These are phyloP conservation scores for Termitomyces sp. DNA, from an alignment of 768 basidiomycete genomes.

Conservation along the genomic window DNA sequence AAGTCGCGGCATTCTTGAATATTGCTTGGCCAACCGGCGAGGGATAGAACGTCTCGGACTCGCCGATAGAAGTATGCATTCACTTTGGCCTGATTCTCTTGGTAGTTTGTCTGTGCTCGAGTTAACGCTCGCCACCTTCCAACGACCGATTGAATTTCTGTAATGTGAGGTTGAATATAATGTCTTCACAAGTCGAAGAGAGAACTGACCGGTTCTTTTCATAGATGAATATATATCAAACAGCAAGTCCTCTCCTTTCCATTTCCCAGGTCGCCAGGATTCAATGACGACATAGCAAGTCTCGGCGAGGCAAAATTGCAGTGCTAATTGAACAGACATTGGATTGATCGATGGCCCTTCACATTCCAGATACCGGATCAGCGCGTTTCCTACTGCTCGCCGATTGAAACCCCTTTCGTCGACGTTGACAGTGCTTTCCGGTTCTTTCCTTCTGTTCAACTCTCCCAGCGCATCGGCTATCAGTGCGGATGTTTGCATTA, in stretches of 20 bases:
- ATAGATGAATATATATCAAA: conserved; percentile 10
- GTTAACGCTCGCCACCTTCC: conserved; percentile 12
- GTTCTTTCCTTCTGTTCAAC: background rate
- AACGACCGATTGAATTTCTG: conserved; percentile 11
- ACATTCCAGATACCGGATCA: conserved; percentile 3
- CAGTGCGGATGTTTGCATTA: conserved; percentile 15
- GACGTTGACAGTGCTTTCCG: background rate
- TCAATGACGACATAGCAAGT: conserved; percentile 7
- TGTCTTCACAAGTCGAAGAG: background rate
- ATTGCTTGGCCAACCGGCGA: conserved; percentile 13
- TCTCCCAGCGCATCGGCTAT: conserved; percentile 13
- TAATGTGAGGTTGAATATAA: background rate
- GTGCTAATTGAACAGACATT: conserved; percentile 13
- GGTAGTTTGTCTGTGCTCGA: conserved; percentile 9
- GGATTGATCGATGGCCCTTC: conserved; percentile 8
- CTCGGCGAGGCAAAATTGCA: conserved; percentile 10
- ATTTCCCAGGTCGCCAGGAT: conserved; percentile 10
- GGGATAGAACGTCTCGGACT: conserved; percentile 5
- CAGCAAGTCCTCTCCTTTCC: conserved; percentile 7
- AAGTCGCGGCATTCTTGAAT: background rate
- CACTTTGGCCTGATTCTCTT: conserved; percentile 2
- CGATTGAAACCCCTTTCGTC: conserved; percentile 3
- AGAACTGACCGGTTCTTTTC: conserved; percentile 8
- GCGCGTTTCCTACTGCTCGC: conserved; percentile 3
- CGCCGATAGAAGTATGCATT: conserved; percentile 2